A percentile compares a stretch with the other conserved stretches of the same genome.
Evolutionary conservation across 1,284 basidiomycete species (phyloP).

Genomic region (Mycena sp.): DNA sequence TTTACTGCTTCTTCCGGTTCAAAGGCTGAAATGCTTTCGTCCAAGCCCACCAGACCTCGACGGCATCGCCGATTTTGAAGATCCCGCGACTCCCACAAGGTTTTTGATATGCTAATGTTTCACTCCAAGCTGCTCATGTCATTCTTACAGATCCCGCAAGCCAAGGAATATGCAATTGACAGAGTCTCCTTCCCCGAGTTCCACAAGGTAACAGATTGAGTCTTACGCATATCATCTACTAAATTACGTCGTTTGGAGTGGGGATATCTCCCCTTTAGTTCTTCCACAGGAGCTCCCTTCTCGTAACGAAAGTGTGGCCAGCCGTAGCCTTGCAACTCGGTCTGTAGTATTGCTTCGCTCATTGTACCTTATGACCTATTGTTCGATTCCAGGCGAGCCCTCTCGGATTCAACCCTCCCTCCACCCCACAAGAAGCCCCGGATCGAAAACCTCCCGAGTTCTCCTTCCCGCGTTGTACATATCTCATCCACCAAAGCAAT

Average conservation of each 20-base stretch:
- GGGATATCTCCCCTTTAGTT: slow-evolving; percentile 7
- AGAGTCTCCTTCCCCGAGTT: background rate
- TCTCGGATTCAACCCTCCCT: background rate
- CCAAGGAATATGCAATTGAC: background rate
- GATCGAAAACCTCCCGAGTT: background rate
- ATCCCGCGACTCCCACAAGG: slow-evolving; percentile 29
- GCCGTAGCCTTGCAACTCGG: no score
- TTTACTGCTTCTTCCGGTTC: background rate
- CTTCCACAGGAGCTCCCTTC: background rate
- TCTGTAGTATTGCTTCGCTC: no score
- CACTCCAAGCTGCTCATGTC: background rate
- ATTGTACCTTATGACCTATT: background rate
- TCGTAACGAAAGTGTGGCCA: background rate
- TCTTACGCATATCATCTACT: background rate
- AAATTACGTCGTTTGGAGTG: background rate
- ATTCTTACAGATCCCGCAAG: slow-evolving; percentile 8
- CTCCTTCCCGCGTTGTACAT: background rate
- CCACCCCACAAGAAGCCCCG: slow-evolving; percentile 20
- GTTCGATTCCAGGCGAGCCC: background rate
- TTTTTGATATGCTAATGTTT: background rate
- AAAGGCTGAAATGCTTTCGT: background rate
- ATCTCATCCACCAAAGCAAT: slow-evolving; percentile 18
- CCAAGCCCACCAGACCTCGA: slow-evolving; percentile 30
- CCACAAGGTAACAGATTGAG: background rate
- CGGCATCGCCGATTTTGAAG: slow-evolving; percentile 19